phyloP scores from a whole-genome alignment of 2,329 filamentous ascomycete genomes.

The Sordariomycetes sp. region DNA sequence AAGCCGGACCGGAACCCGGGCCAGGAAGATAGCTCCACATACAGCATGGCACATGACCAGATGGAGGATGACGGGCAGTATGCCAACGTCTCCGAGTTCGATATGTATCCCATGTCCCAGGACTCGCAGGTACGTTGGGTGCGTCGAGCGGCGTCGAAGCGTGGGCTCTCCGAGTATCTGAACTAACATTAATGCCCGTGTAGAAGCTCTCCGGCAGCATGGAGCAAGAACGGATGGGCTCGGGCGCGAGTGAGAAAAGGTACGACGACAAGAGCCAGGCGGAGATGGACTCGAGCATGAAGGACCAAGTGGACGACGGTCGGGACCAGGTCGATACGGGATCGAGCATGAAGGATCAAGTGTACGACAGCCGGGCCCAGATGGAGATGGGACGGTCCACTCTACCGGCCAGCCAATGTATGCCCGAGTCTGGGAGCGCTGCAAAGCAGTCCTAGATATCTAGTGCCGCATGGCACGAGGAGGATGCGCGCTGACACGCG shows the following conservation, averaged over 20 bases:
- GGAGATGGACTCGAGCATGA: background rate
- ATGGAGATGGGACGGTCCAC: background rate
- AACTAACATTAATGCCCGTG: background rate
- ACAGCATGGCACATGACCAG: background rate
- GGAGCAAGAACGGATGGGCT: background rate
- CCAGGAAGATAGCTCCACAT: background rate
- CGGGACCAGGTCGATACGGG: background rate
- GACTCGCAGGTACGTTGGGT: background rate
- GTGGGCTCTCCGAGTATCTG: background rate
- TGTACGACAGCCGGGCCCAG: background rate
- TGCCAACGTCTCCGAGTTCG: background rate
- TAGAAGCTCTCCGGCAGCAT: background rate
- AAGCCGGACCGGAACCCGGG: background rate
- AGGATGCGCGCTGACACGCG: background rate
- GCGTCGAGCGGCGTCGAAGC: background rate
- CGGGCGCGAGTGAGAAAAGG: background rate
- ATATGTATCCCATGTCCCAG: background rate
- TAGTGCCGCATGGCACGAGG: background rate
- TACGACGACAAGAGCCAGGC: background rate
- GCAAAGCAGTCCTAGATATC: background rate
- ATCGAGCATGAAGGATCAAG: background rate
- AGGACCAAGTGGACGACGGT: background rate
- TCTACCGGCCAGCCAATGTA: background rate
- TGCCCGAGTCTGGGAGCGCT: background rate
- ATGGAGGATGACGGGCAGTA: background rate